Base-by-base conservation (phyloP, 805 yeast genomes). In the Kuraishia hungarica region DNA sequence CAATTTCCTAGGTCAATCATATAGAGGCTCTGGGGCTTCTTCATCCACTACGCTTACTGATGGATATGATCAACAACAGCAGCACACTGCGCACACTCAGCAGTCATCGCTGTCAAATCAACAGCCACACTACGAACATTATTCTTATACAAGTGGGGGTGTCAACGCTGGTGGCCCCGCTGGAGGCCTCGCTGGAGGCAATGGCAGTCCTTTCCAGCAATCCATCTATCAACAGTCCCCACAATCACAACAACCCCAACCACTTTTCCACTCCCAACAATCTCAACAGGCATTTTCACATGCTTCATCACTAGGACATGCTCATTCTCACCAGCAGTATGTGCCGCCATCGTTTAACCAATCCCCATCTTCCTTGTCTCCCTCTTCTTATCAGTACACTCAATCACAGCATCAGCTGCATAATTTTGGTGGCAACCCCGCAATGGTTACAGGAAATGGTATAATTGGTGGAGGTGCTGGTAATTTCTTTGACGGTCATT, bases 391-490 rank as follows among this genome's bases (percentile, higher is more conserved):
- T 26, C 29, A 26, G 29, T 26, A 26, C 29, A 5, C 29, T 26
- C 29, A 26, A 26, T 26, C 29, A 10, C 29, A 26, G 29, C 29
- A 26, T 2, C 72, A 70, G 46, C 70, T 82, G 0, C 67, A 76
- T 51, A 62, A 68, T 11, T 72, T 72, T 56, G 85, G 84, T 1
- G 67, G 75, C 20, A 78, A 79, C 1, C 61, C 79, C 50, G 60
- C 72, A 13, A 71, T 78, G 46, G 53, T 56, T 22, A 62, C 65
- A 39, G 71, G 71, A 39, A 76, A 73, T 55, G 79, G n/a, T n/a
- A n/a, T n/a, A n/a, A n/a, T n/a, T n/a, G n/a, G 69, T 61, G 83
- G 80, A 58, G 77, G 81, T 13, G 62, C 63, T 39, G 59, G 76
- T 11, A 84, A 84, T 1, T 63, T 51, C 48, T 55, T 51, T 49